Percentiles rank a stretch among this genome's conserved stretches.
Evolutionary conservation across 2,329 filamentous ascomycete genomes (phyloP).

Genomic region (Helotiales sp.): DNA sequence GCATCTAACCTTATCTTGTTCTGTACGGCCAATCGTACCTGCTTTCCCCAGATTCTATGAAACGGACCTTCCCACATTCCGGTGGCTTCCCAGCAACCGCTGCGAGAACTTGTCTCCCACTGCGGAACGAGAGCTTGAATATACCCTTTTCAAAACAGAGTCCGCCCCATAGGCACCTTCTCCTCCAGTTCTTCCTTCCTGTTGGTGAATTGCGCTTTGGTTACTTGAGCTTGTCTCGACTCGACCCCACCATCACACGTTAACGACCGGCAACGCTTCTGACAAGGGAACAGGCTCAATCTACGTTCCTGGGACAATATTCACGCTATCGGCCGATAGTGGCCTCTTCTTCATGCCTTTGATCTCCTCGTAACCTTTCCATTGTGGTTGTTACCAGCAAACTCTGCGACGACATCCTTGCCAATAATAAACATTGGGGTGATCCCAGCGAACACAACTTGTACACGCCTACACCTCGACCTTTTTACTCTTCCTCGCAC

Average conservation of each 20-base stretch:
- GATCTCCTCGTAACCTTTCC: background rate
- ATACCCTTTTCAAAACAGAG: background rate
- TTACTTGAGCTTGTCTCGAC: background rate
- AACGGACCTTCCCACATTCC: slow-evolving; percentile 25
- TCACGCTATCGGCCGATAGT: background rate
- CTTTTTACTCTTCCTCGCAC: slow-evolving; percentile 4
- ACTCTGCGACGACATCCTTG: slow-evolving; percentile 15
- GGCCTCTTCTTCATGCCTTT: background rate
- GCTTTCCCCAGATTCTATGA: slow-evolving; percentile 33
- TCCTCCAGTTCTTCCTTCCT: background rate
- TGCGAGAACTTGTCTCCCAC: background rate
- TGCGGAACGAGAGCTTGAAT: background rate
- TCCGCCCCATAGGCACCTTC: background rate
- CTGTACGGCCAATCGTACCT: slow-evolving; percentile 24
- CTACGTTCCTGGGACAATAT: background rate
- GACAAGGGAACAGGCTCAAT: slow-evolving; percentile 5
- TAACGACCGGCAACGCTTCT: slow-evolving; percentile 20
- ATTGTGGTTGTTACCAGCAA: slow-evolving; percentile 4
- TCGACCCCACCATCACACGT: slow-evolving; percentile 30
- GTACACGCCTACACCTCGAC: background rate
- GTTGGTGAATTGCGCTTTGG: background rate
- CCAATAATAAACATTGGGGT: slow-evolving; percentile 4
- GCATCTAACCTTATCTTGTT: slow-evolving; percentile 4
- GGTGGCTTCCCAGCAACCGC: background rate
- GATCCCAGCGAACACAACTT: slow-evolving; percentile 8